Percentiles rank a stretch among this genome's conserved stretches.
phyloP scores from a whole-genome alignment of 2,329 filamentous ascomycete genomes.

The Neonectria neomacrospora region DNA sequence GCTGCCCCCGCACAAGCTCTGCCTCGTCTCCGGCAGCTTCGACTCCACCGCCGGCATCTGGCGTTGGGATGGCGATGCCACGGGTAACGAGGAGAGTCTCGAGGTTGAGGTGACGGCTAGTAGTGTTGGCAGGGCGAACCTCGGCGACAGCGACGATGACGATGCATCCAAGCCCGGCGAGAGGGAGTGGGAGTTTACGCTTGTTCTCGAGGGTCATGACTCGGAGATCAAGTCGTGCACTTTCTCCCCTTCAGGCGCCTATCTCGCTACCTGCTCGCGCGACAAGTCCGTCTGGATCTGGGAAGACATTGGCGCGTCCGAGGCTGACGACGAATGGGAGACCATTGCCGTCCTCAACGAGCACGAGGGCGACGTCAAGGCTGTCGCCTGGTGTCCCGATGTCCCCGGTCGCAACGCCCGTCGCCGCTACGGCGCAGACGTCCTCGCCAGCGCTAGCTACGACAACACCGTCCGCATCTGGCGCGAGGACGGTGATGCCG shows the following conservation, averaged over 20 bases:
- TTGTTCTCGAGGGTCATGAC: slow-evolving; percentile 94
- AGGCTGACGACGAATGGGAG: slow-evolving; percentile 94
- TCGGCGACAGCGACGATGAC: slow-evolving; percentile 40
- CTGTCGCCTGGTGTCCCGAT: slow-evolving; percentile 88
- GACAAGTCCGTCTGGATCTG: slow-evolving; percentile 99
- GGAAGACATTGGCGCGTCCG: slow-evolving; percentile 82
- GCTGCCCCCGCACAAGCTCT: slow-evolving; percentile 69
- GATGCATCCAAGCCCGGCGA: slow-evolving; percentile 67
- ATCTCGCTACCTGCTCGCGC: slow-evolving; percentile 88
- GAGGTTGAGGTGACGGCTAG: slow-evolving; percentile 57
- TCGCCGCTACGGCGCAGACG: slow-evolving; percentile 69
- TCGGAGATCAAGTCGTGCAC: slow-evolving; percentile 87
- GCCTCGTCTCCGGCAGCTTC: slow-evolving; percentile 92
- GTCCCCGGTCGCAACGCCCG: slow-evolving; percentile 60
- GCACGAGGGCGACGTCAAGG: slow-evolving; percentile 95
- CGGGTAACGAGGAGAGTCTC: slow-evolving; percentile 47
- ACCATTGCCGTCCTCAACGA: slow-evolving; percentile 95
- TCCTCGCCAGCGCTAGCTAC: slow-evolving; percentile 91
- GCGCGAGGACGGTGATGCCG: slow-evolving; percentile 86
- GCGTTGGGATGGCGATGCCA: slow-evolving; percentile 69
- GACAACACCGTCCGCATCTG: slow-evolving; percentile 92
- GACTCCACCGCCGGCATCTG: slow-evolving; percentile 90
- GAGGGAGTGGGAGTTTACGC: slow-evolving; percentile 91
- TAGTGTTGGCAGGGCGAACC: slow-evolving; percentile 32
- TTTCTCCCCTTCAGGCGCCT: slow-evolving; percentile 78